Evolutionary conservation across 169 alveolate species (phyloP).

Genomic region (Hepatocystis sp.): DNA sequence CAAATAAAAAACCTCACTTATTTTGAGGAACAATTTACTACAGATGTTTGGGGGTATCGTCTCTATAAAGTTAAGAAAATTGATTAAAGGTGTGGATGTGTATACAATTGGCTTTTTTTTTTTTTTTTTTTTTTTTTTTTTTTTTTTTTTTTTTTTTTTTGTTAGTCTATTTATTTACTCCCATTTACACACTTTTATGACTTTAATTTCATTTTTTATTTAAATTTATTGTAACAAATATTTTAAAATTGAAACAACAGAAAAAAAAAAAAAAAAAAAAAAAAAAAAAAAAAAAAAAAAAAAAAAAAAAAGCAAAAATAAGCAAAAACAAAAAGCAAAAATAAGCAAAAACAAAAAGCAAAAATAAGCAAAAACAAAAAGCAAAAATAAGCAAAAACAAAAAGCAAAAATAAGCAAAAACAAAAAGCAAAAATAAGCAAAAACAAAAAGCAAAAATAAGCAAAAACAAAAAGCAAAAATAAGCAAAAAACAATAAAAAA

Average conservation of each 20-base stretch:
- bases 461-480: no score
- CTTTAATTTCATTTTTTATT: no score
- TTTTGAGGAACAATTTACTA: slow-evolving; percentile 97
- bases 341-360: background rate
- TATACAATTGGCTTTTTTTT: background rate
- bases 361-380: background rate
- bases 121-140: slow-evolving; percentile 1
- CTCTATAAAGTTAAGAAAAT: slow-evolving; percentile 91
- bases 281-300: background rate
- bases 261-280: slow-evolving; percentile 7
- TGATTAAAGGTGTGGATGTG: slow-evolving; percentile 1
- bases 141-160: slow-evolving; percentile 3
- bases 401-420: background rate
- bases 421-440: no score
- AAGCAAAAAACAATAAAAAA: no score
- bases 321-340: background rate
- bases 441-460: no score
- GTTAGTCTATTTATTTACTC: slow-evolving; percentile 1
- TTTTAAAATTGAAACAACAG: slow-evolving; percentile 18
- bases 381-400: background rate
- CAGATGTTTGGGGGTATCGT: slow-evolving; percentile 98
- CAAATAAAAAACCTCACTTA: slow-evolving; percentile 89
- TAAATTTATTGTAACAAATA: slow-evolving; percentile 9
- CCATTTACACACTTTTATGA: background rate
- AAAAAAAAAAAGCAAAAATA: background rate